Percentiles rank a stretch among this genome's conserved stretches.
phyloP scores from a whole-genome alignment of 1,284 basidiomycete genomes.

The Naganishia albida region DNA sequence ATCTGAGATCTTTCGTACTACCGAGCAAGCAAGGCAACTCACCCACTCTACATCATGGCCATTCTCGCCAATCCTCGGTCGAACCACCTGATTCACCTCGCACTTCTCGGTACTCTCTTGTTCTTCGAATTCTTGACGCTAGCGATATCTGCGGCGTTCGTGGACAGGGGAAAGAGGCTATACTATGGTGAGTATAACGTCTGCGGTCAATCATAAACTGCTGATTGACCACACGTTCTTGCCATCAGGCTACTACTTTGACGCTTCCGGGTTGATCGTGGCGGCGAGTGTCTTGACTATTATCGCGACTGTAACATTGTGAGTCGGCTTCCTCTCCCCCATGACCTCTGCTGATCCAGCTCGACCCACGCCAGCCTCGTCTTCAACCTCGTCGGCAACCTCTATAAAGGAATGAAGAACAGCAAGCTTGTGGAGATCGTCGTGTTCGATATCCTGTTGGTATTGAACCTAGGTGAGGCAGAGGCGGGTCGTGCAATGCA shows the following conservation, averaged over 20 bases:
- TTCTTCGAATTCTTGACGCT: constrained; percentile 19
- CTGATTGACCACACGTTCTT: no score
- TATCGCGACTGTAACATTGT: constrained; percentile 1
- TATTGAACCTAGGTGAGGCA: constrained; percentile 17
- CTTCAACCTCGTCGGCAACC: constrained; percentile 6
- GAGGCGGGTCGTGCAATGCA: no score
- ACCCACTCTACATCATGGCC: background rate
- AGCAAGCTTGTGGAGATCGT: constrained; percentile 9
- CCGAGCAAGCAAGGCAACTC: no score
- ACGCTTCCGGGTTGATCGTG: constrained; percentile 10
- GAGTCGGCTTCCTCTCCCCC: background rate
- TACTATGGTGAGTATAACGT: background rate
- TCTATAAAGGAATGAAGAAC: constrained; percentile 18
- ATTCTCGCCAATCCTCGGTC: constrained; percentile 1
- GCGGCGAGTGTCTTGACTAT: constrained; percentile 7
- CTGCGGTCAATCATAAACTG: background rate
- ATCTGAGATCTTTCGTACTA: no score
- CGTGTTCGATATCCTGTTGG: constrained; percentile 4
- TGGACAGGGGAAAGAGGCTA: background rate
- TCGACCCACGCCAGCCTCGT: background rate
- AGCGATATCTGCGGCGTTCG: constrained; percentile 18
- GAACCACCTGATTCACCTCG: constrained; percentile 18
- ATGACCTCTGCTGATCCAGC: background rate
- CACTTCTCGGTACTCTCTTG: constrained; percentile 7
- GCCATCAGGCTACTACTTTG: constrained; percentile 11